phyloP scores from a whole-genome alignment of 768 basidiomycete species.

The Psilocybe subaeruginosa region DNA sequence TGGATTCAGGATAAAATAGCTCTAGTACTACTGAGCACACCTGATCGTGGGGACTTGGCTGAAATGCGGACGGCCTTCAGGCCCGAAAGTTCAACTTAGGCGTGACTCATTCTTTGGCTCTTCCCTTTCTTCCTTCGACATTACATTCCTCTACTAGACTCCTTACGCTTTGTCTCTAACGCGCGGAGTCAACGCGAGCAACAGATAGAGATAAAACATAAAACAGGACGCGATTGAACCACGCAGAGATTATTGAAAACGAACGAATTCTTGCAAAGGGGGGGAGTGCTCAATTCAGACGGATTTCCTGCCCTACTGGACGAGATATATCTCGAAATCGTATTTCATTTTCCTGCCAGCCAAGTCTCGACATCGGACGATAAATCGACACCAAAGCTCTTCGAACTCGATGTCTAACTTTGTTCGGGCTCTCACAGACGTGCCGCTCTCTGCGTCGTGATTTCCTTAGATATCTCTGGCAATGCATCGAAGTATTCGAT shows the following conservation, averaged over 20 bases:
- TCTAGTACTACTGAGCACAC: too few relatives aligned
- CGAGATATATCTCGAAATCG: conserved; percentile 29
- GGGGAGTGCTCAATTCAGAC: conserved; percentile 14
- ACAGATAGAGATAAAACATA: too few relatives aligned
- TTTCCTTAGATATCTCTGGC: conserved; percentile 14
- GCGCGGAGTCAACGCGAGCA: too few relatives aligned
- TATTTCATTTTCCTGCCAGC: conserved; percentile 19
- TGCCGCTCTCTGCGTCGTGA: conserved; percentile 16
- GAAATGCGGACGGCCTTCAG: too few relatives aligned
- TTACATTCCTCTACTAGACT: too few relatives aligned
- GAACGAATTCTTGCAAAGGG: background rate
- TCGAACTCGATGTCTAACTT: background rate
- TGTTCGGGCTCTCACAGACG: conserved; percentile 11
- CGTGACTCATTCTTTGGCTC: too few relatives aligned
- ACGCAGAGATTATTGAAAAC: background rate
- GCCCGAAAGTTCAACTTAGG: too few relatives aligned
- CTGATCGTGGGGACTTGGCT: too few relatives aligned
- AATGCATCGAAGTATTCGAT: conserved; percentile 19
- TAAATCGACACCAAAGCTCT: background rate
- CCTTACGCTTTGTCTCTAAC: too few relatives aligned
- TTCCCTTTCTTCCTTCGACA: too few relatives aligned
- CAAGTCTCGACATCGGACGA: conserved; percentile 14
- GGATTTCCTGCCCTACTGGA: conserved; percentile 24
- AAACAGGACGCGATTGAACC: background rate
- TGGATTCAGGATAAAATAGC: too few relatives aligned